Evolutionary conservation across 768 basidiomycete species (phyloP).

Genomic region (Lactifluus volemus): DNA sequence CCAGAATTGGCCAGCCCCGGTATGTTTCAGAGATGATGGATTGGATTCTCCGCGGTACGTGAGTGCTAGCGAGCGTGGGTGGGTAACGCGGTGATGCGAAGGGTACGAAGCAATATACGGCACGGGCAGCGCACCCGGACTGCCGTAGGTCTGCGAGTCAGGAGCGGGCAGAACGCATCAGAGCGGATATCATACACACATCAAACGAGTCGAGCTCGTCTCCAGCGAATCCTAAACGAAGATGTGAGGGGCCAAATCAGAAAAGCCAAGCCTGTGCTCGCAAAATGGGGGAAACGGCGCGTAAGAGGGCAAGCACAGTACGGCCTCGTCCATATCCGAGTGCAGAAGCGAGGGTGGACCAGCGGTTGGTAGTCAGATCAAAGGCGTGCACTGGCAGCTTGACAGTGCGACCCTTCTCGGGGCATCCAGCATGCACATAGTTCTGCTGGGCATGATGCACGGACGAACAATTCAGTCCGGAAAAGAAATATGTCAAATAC

Average conservation of each 20-base stretch:
- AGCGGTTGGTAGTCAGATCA: conserved; percentile 24
- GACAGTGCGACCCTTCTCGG: conserved; percentile 28
- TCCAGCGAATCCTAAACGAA: conserved; percentile 26
- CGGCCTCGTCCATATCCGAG: conserved; percentile 34
- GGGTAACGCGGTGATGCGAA: conserved; percentile 19
- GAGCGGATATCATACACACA: conserved; percentile 29
- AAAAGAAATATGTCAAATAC: too few relatives aligned
- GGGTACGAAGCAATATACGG: conserved; percentile 30
- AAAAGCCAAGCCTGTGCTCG: background rate
- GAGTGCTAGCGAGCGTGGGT: conserved; percentile 23
- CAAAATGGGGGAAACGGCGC: conserved; percentile 9
- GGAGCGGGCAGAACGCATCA: conserved; percentile 21
- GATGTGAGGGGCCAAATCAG: background rate
- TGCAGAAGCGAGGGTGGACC: conserved; percentile 29
- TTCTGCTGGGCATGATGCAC: too few relatives aligned
- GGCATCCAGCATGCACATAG: conserved; percentile 37
- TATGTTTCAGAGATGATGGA: conserved; percentile 31
- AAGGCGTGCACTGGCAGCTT: conserved; percentile 28
- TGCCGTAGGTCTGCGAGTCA: conserved; percentile 25
- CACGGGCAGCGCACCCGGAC: conserved; percentile 28
- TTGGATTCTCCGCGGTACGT: conserved; percentile 32
- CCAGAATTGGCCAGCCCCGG: conserved; percentile 34
- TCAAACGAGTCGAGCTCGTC: conserved; percentile 30
- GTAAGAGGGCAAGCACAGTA: conserved; percentile 32
- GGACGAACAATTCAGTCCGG: too few relatives aligned